Conservation (phyloP, 106 monocot genomes). For the Apostasia shenzhenica region DNA sequence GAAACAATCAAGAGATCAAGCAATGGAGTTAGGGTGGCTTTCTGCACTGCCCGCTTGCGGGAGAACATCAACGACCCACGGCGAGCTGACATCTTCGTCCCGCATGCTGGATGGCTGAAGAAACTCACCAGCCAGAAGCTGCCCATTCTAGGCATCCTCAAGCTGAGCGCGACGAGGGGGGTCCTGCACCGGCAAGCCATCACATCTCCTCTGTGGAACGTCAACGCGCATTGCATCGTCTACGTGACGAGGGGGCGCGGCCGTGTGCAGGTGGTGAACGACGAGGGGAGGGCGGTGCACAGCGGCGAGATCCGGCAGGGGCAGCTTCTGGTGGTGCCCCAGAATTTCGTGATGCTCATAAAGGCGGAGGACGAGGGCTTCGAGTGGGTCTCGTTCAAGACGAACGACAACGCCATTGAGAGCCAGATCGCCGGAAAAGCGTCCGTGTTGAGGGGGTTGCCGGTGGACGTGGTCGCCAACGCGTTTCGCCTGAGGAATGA, state of each 20-base stretch:
- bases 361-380: constrained; percentile 15
- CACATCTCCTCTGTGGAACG: constrained; percentile 12
- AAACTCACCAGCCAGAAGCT: constrained; percentile 43
- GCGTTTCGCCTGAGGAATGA: constrained; percentile 15
- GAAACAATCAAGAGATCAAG: background rate
- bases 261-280: constrained; percentile 12
- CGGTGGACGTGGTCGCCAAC: constrained; percentile 17
- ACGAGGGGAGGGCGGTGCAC: constrained; percentile 11
- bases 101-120: constrained; percentile 23
- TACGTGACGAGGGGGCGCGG: constrained; percentile 15
- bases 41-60: constrained; percentile 32
- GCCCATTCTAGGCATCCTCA: constrained; percentile 32
- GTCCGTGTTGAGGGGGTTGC: constrained; percentile 19
- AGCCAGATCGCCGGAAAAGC: constrained; percentile 19
- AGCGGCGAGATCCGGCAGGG: constrained; percentile 14
- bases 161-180: constrained; percentile 31
- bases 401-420: constrained; percentile 4
- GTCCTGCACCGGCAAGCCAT: background rate
- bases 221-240: constrained; percentile 24
- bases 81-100: constrained; percentile 34
- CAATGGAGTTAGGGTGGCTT: constrained; percentile 46
- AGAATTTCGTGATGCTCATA: constrained; percentile 11
- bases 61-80: constrained; percentile 44
- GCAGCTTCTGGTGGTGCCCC: constrained; percentile 16
- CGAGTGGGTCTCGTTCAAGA: constrained; percentile 32